Evolutionary conservation across 75 land plant genomes (phyloP), one percentile per base, ranked within the genome.

Genomic region (Cunninghamia lanceolata): DNA sequence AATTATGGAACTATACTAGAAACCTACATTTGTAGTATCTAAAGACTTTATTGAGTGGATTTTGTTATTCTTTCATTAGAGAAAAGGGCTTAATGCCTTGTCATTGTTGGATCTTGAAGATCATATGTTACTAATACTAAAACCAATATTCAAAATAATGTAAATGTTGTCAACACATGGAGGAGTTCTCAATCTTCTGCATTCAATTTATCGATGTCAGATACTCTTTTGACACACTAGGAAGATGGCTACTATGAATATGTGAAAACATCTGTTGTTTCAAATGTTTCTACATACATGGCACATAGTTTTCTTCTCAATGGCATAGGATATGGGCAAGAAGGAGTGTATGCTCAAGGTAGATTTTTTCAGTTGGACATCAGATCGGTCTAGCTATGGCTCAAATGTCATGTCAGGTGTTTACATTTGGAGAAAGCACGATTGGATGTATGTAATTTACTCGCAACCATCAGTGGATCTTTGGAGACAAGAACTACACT

Each of bases 221-320:
- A 90, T 75, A 83, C 86, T 56, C 35, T 94, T 54, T 40, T 97
- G 83, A 89, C 85, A 21, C 94, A 95, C n/a, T n/a, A n/a, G 94
- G 94, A 93, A 77, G 96, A 95, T 92, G 91, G 91, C 28, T 94
- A 88, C 82, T 93, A 76, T 80, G 90, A 91, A 71, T 73, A 71
- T 86, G n/a, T 87, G 34, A 90, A 91, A 82, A 50, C 74, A 4
- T 50, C 42, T 59, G 84, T 82, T 66, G 30, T 87, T 14, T 9
- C 39, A 79, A 71, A 84, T 56, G 47, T 16, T 25, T n/a, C 73
- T 11, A 30, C 85, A 39, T 46, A 83, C 36, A 82, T 46, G 71
- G 32, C 42, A 43, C 34, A 19, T 3, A 8, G 82, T 80, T 80
- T 80, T 43, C 47, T 34, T 45, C 52, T 45, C 50, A 42, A 28